phyloP scores from a whole-genome alignment of 2,329 filamentous ascomycete genomes.

The Pseudogymnoascus sp. region DNA sequence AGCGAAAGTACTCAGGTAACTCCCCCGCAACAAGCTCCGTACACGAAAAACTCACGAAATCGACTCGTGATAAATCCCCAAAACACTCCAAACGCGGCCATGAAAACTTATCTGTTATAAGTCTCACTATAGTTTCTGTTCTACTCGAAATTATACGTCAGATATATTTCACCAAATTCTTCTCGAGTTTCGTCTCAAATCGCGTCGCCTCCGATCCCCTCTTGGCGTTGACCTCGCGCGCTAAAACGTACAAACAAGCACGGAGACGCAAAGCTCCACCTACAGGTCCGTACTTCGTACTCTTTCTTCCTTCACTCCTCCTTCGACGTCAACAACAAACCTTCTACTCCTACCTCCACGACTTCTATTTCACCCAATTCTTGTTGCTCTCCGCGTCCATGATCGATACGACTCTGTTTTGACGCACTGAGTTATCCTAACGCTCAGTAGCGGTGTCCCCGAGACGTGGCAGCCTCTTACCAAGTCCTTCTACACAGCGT shows the following conservation, averaged over 20 bases:
- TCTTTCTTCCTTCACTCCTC: constrained; percentile 22
- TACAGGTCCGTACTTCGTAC: constrained; percentile 4
- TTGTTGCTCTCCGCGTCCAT: constrained; percentile 10
- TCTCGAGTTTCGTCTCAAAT: background rate
- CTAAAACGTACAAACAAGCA: constrained; percentile 10
- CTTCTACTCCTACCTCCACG: constrained; percentile 24
- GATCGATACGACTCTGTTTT: constrained; percentile 1
- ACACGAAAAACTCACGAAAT: constrained; percentile 5
- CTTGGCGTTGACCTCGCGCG: constrained; percentile 8
- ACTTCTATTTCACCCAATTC: constrained; percentile 20
- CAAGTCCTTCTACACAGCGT: constrained; percentile 6
- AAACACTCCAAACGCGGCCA: background rate
- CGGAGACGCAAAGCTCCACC: constrained; percentile 9
- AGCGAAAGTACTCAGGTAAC: constrained; percentile 4
- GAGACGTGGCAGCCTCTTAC: constrained; percentile 8
- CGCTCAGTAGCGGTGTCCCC: constrained; percentile 5
- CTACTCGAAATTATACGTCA: background rate
- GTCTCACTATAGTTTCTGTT: background rate
- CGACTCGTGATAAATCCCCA: constrained; percentile 2
- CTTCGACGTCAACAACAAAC: constrained; percentile 29
- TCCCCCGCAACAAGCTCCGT: constrained; percentile 1
- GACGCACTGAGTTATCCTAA: constrained; percentile 10
- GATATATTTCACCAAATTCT: background rate
- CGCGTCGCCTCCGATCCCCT: constrained; percentile 2
- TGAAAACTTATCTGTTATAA: constrained; percentile 4